Evolutionary conservation across 1,139 yeast genomes (phyloP).

Genomic region (Nadsonia commutata): DNA sequence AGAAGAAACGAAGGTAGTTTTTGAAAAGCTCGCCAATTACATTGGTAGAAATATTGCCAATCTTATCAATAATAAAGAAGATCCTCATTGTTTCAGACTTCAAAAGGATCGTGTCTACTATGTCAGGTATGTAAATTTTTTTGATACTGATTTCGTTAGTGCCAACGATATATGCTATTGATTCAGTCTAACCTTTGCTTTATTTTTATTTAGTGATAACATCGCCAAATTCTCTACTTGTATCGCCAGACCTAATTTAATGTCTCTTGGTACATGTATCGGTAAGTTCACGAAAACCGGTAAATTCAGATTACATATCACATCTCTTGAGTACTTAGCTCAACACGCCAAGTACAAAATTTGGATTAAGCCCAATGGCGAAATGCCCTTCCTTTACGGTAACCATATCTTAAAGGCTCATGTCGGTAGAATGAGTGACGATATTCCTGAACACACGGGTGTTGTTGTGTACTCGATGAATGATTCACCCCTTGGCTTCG

Average conservation of each 20-base stretch:
- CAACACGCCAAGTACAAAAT: conserved; percentile 84
- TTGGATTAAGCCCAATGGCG: conserved; percentile 96
- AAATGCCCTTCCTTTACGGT: conserved; percentile 95
- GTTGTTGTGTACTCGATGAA: conserved; percentile 81
- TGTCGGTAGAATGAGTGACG: conserved; percentile 91
- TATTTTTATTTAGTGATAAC: conserved; percentile 33
- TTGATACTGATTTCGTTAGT: neutral
- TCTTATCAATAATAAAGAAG: conserved; percentile 74
- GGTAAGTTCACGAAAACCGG: conserved; percentile 98
- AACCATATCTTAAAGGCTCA: conserved; percentile 95
- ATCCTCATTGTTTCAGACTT: conserved; percentile 86
- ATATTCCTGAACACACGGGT: conserved; percentile 96
- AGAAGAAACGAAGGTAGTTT: conserved; percentile 90
- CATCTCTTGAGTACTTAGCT: conserved; percentile 71
- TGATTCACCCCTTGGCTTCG: conserved; percentile 90
- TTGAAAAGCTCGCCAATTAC: conserved; percentile 90
- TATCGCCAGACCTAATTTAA: conserved; percentile 72
- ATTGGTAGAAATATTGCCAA: conserved; percentile 88
- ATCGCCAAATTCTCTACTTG: conserved; percentile 83
- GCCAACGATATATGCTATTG: no score
- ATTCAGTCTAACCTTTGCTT: neutral
- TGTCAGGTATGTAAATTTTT: conserved; percentile 27
- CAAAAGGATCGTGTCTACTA: conserved; percentile 96
- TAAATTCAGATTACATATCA: conserved; percentile 85
- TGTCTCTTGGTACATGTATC: conserved; percentile 85